Evolutionary conservation across 192 early-diverging fungal species (phyloP).

Genomic region (Phlyctochytrium arcticum): DNA sequence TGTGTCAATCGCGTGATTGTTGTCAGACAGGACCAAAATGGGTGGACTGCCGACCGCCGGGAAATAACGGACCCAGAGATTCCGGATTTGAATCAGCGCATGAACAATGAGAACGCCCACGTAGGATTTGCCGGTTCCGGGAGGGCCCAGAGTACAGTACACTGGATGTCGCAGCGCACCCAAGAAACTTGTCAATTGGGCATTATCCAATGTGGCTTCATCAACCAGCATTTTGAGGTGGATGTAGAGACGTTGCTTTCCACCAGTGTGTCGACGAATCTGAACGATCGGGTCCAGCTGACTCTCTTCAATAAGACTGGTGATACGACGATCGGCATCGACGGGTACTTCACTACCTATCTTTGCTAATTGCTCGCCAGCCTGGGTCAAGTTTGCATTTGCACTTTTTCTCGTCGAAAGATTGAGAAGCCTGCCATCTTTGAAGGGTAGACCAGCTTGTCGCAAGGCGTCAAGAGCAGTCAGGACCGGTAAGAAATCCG

Average conservation of each 20-base stretch:
- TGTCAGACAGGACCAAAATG: conserved; percentile 33
- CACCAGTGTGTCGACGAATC: conserved; percentile 20
- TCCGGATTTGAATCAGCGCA: conserved; percentile 24
- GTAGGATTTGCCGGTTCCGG: conserved; percentile 40
- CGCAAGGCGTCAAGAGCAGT: conserved; percentile 26
- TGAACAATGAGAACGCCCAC: conserved; percentile 36
- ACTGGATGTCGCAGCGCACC: conserved; percentile 28
- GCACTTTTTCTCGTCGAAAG: not conserved
- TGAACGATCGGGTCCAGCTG: conserved; percentile 34
- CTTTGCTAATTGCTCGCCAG: no score
- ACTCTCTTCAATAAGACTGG: conserved; percentile 23
- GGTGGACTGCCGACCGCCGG: conserved; percentile 30
- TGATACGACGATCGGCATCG: not conserved
- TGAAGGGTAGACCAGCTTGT: conserved; percentile 19
- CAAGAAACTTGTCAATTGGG: conserved; percentile 36
- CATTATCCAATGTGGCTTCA: conserved; percentile 27
- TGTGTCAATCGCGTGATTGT: conserved; percentile 43
- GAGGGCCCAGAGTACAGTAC: conserved; percentile 37
- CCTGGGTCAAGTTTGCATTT: no score
- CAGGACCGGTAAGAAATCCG: conserved; percentile 31
- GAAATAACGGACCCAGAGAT: conserved; percentile 25
- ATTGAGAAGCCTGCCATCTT: conserved; percentile 25
- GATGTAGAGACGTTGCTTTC: not conserved
- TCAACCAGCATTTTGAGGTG: conserved; percentile 24
- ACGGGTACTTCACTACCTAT: not conserved